Conservation (phyloP, 768 basidiomycete genomes). For the Daedaleopsis sinensis region DNA sequence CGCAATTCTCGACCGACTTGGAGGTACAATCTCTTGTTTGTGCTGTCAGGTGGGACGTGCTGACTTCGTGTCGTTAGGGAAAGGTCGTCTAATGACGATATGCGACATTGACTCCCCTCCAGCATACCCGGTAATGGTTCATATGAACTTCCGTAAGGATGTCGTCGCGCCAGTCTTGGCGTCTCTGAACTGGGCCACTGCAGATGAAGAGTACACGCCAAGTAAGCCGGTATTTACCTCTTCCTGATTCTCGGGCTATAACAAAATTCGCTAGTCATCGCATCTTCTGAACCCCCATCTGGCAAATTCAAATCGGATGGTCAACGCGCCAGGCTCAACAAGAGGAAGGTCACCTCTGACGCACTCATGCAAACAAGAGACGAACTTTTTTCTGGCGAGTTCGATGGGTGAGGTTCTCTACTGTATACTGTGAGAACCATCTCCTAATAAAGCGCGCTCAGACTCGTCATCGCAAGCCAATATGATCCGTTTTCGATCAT, state of each 20-base stretch:
- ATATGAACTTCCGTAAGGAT: constrained; percentile 83
- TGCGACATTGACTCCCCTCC: constrained; percentile 93
- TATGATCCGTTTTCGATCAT: constrained; percentile 86
- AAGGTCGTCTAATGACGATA: constrained; percentile 81
- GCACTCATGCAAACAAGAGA: constrained; percentile 64
- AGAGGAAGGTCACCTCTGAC: constrained; percentile 74
- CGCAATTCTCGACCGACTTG: constrained; percentile 84
- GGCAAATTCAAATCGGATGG: constrained; percentile 71
- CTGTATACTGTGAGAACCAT: neutral
- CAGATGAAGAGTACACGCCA: constrained; percentile 74
- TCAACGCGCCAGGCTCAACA: constrained; percentile 70
- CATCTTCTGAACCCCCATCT: constrained; percentile 58
- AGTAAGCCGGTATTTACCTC: no score
- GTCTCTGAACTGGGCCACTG: constrained; percentile 90
- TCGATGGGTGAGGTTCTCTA: constrained; percentile 69
- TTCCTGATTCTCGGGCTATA: constrained; percentile 7
- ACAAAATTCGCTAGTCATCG: constrained; percentile 46
- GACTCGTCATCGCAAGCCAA: constrained; percentile 79
- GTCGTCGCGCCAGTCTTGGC: constrained; percentile 53
- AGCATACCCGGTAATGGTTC: constrained; percentile 77
- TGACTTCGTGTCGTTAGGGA: constrained; percentile 45
- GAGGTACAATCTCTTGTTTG: constrained; percentile 48
- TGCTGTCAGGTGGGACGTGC: no score
- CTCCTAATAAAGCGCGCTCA: constrained; percentile 32
- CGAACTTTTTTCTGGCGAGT: constrained; percentile 85